phyloP scores from a whole-genome alignment of 108 stramenopile species.

The Skeletonema potamos region DNA sequence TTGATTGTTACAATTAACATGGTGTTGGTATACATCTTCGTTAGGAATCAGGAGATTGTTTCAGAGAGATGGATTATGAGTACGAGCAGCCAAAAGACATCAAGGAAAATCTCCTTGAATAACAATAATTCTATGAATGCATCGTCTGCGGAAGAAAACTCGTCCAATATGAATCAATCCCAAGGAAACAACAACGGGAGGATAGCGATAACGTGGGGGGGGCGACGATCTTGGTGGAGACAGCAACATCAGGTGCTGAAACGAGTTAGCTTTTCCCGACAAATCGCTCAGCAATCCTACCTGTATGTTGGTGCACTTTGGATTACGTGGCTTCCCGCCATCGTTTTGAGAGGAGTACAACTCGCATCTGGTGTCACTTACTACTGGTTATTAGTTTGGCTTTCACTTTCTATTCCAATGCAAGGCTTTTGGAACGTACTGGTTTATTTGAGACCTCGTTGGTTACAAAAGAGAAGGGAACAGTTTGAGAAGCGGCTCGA shows the following conservation, averaged over 20 bases:
- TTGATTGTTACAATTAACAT: slow-evolving; percentile 8
- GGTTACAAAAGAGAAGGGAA: slow-evolving; percentile 6
- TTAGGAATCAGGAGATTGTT: background rate
- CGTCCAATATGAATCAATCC: no score
- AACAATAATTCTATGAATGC: no score
- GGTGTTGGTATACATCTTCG: background rate
- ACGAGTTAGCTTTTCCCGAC: background rate
- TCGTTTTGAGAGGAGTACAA: background rate
- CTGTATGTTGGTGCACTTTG: background rate
- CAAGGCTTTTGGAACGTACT: slow-evolving; percentile 22
- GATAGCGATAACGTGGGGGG: no score
- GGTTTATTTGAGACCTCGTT: slow-evolving; percentile 9
- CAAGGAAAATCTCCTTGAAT: no score
- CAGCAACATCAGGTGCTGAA: background rate
- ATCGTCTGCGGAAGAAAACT: no score
- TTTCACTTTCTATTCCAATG: slow-evolving; percentile 2
- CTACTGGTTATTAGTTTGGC: slow-evolving; percentile 4
- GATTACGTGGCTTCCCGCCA: background rate
- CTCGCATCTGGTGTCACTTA: background rate
- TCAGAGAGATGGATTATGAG: no score
- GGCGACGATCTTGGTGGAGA: no score
- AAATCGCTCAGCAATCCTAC: background rate
- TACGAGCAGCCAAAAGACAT: no score
- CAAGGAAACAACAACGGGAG: no score
- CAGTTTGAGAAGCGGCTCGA: background rate